Evolutionary conservation across 345 rosid genomes (phyloP).

Genomic region (Turritis glabra): DNA sequence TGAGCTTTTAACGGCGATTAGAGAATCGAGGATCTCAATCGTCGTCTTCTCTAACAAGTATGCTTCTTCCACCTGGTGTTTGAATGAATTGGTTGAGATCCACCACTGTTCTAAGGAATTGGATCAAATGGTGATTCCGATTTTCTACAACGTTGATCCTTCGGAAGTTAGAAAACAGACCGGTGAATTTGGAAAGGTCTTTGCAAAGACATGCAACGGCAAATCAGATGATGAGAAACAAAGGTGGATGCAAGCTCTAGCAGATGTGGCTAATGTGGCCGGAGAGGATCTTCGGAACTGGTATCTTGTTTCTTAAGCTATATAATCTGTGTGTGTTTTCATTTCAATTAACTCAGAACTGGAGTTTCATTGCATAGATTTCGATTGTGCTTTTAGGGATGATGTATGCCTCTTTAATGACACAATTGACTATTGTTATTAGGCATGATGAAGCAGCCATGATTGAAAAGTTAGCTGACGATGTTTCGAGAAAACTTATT

Average conservation of each 20-base stretch:
- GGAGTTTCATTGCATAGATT: no score
- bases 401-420: neutral
- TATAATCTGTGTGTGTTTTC: no score
- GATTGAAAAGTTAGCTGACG: constrained; percentile 15
- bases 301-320: no score
- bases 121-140: neutral
- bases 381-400: neutral
- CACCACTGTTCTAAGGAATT: neutral
- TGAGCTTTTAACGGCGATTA: neutral
- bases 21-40: neutral
- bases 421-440: neutral
- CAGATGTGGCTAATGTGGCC: neutral
- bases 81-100: constrained; percentile 12
- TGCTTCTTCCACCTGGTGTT: constrained; percentile 8
- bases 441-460: constrained; percentile 22
- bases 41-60: constrained; percentile 2
- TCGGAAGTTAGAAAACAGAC: constrained; percentile 16
- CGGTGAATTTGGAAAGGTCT: neutral
- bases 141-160: constrained; percentile 27
- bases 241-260: neutral
- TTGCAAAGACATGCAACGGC: neutral
- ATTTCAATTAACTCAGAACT: no score
- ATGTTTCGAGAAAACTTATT: constrained; percentile 17
- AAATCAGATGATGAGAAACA: neutral
- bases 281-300: constrained; percentile 7